Percentiles rank a stretch among this genome's conserved stretches.
Evolutionary conservation across 2,329 filamentous ascomycete species (phyloP).

Genomic region (Penicillium expansum): DNA sequence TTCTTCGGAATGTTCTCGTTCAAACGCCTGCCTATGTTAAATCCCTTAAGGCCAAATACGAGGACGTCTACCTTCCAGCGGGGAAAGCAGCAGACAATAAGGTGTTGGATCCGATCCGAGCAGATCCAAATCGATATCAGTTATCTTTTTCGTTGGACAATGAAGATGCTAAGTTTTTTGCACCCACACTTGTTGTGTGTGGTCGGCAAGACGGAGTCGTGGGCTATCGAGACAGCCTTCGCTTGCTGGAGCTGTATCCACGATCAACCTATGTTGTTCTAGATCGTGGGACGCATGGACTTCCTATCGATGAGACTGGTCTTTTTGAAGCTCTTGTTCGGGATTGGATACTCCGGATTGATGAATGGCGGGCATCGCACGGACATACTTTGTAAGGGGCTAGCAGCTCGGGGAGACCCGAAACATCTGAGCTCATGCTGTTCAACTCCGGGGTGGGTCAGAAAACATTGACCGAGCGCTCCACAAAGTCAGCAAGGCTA

Average conservation of each 20-base stretch:
- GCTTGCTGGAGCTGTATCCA: slow-evolving; percentile 29
- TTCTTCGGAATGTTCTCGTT: slow-evolving; percentile 26
- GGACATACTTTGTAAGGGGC: neutral
- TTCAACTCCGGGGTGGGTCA: neutral
- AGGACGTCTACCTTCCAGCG: slow-evolving; percentile 17
- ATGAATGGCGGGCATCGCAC: slow-evolving; percentile 22
- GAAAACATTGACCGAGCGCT: neutral
- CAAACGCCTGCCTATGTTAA: slow-evolving; percentile 29
- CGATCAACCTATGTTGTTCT: slow-evolving; percentile 26
- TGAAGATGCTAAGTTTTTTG: slow-evolving; percentile 21
- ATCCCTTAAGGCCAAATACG: slow-evolving; percentile 22
- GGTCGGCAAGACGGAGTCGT: slow-evolving; percentile 29
- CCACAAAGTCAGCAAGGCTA: no score
- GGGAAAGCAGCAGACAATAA: slow-evolving; percentile 18
- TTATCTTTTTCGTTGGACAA: slow-evolving; percentile 22
- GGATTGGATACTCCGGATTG: slow-evolving; percentile 27
- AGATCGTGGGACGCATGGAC: slow-evolving; percentile 28
- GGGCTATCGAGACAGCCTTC: slow-evolving; percentile 31
- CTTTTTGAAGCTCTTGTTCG: slow-evolving; percentile 30
- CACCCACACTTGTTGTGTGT: slow-evolving; percentile 30
- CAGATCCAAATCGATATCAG: slow-evolving; percentile 26
- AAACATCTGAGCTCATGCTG: no score
- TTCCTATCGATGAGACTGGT: slow-evolving; percentile 28
- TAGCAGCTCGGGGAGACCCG: neutral
- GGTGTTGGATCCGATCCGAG: slow-evolving; percentile 27